Base-by-base conservation (phyloP, 768 basidiomycete genomes). In the Hydnomerulius pinastri region DNA sequence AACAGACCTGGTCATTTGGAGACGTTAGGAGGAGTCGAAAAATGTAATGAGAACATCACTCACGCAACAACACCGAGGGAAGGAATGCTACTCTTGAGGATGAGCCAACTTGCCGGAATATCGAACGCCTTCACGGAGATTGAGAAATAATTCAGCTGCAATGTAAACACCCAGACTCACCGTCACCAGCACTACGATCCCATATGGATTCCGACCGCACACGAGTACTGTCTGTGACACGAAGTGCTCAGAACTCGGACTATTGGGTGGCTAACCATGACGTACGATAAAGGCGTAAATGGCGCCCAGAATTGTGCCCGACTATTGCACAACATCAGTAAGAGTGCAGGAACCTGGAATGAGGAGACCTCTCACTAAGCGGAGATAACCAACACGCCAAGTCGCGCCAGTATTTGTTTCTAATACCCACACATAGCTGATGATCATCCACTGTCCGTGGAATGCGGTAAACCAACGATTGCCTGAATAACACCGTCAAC, bases 391-490 rank as follows among this genome's bases (percentile, higher is more conserved):
- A 5, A 75, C 69, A 36, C 77, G 64, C 71, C 75, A 78, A 6
- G 77, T 79, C 33, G 78, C 77, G n/a, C 77, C 78, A 1, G 74
- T 77, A 51, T 75, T 80, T 7, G 77, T 77, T 56, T 78, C 77
- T 27, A 79, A 63, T 5, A 80, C 77, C 76, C 77, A 79, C 1
- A 79, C 62, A 58, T 77, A 77, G 23, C 72, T 76, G 51, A 78
- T 73, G 8, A 75, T 63, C 72, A 78, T 75, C 78, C 78, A 79
- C 48, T 78, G 78, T 13, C 75, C 76, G 40, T 71, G 72, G 23
- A 62, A 64, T 11, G 35, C 46, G 11, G 44, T 46, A 55, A 73
- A 80, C 75, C 76, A 78, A 25, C 53, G 43, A 28, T 61, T 61
- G 20, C 65, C 75, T 79, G 53, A 30, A 28, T 15, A n/a, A n/a